Evolutionary conservation across 2,329 filamentous ascomycete species (phyloP).

Genomic region (Sporothrix mexicana): DNA sequence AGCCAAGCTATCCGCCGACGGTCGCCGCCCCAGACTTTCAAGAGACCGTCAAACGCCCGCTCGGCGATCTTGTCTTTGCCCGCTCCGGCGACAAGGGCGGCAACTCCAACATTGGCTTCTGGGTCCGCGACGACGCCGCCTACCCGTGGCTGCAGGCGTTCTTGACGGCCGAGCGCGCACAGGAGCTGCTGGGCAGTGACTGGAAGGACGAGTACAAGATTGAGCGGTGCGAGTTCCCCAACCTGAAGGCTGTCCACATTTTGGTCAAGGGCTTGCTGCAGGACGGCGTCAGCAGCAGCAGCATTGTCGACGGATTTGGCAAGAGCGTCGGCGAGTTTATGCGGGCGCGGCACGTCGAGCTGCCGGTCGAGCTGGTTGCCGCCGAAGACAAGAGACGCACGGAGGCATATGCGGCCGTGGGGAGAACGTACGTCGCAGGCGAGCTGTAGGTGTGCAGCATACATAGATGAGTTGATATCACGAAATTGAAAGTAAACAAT

Average conservation of each 20-base stretch:
- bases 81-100: slow-evolving; percentile 45
- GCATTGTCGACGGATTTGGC: slow-evolving; percentile 55
- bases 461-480: background rate
- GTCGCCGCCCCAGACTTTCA: slow-evolving; percentile 16
- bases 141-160: slow-evolving; percentile 32
- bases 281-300: slow-evolving; percentile 54
- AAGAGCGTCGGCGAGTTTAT: slow-evolving; percentile 61
- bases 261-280: slow-evolving; percentile 53
- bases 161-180: slow-evolving; percentile 47
- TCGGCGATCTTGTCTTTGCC: slow-evolving; percentile 44
- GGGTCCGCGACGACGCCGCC: slow-evolving; percentile 31
- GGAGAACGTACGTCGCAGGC: background rate
- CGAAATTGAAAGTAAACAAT: background rate
- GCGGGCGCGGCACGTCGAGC: slow-evolving; percentile 42
- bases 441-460: no score
- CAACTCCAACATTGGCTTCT: slow-evolving; percentile 16
- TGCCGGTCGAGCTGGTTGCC: slow-evolving; percentile 38
- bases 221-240: slow-evolving; percentile 54
- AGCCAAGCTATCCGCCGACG: slow-evolving; percentile 32
- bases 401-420: background rate
- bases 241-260: slow-evolving; percentile 42
- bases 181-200: slow-evolving; percentile 51
- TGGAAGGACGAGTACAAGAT: slow-evolving; percentile 49
- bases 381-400: slow-evolving; percentile 13
- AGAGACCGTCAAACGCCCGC: slow-evolving; percentile 37